A percentile compares a stretch with the other conserved stretches of the same genome.
Conservation (phyloP, 2,329 filamentous ascomycete genomes). For the Fusarium sp. region DNA sequence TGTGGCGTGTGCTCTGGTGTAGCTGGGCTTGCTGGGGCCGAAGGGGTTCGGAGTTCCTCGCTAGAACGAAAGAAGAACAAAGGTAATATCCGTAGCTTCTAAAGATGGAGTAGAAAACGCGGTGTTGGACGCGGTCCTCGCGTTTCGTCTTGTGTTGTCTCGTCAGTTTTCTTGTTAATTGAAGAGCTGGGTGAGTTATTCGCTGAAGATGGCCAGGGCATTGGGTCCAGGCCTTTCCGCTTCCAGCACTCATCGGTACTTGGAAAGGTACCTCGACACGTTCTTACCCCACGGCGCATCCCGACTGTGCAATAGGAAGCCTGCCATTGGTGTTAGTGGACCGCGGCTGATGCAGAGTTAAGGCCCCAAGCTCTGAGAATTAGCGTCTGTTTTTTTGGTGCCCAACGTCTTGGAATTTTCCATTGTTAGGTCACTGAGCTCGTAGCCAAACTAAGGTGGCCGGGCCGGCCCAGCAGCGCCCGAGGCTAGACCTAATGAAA, state of each 20-base stretch:
- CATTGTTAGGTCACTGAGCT: conserved; percentile 35
- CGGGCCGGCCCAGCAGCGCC: conserved; percentile 47
- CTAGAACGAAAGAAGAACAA: conserved; percentile 25
- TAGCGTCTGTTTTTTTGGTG: conserved; percentile 48
- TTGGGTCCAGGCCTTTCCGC: conserved; percentile 7
- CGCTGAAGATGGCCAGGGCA: conserved; percentile 18
- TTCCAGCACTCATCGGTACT: conserved; percentile 28
- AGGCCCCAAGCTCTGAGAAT: conserved; percentile 36
- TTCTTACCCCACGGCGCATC: conserved; percentile 42
- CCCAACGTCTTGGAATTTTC: conserved; percentile 43
- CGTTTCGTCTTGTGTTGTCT: conserved; percentile 36
- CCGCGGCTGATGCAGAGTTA: conserved; percentile 45
- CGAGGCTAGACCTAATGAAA: conserved; percentile 41
- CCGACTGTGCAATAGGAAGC: conserved; percentile 46
- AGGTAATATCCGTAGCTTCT: conserved; percentile 3
- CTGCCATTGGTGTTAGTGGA: conserved; percentile 42
- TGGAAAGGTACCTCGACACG: conserved; percentile 24
- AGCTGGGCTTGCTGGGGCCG: conserved; percentile 11
- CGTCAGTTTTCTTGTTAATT: conserved; percentile 22
- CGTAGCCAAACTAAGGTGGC: conserved; percentile 34
- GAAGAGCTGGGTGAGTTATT: conserved; percentile 16
- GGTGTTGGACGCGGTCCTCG: conserved; percentile 21
- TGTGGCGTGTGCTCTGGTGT: conserved; percentile 32
- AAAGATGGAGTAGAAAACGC: conserved; percentile 26
- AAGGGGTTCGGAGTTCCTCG: conserved; percentile 4